Base-by-base conservation (phyloP, 768 basidiomycete genomes). In the Auriscalpium vulgare region DNA sequence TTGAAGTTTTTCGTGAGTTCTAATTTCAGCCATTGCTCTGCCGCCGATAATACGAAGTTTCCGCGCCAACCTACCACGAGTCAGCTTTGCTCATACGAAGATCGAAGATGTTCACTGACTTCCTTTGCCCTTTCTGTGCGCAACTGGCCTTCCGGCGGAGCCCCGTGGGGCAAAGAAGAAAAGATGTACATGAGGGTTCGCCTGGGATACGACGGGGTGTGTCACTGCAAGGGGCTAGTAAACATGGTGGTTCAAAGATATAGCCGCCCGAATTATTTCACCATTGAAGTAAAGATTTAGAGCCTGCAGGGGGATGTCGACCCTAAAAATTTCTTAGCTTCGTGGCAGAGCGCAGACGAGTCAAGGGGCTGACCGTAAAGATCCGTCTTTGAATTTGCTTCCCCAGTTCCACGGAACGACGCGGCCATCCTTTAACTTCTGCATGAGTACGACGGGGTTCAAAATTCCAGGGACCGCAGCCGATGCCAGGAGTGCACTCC, bases 1-100 rank as follows among this genome's bases (percentile, higher is more conserved):
- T 91, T 93, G 78, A 95, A 95, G 66, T 97, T 97, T 76, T 97
- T 98, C 4, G 92, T 90, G 11, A 99, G 74, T 67, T 98, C 95
- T 45, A 97, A 81, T 68, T 97, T 97, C 58, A 97, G 76, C 83
- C 90, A 94, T 62, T 95, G 94, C 68, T 97, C 94, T 4, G 88
- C 87, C 1, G 94, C 94, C 2, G 91, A 93, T 10, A 97, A 72
- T 17, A 97, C 64, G 68, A 93, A 97, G 49, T 97, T 97, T 49
- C 95, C 97, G 66, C 95, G 75, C 97, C 95, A 98, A 1, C 95
- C 90, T 84, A 16, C 3, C 29, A 29, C 29, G 29, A 29, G 29
- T 29, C 19, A 29, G 19, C 17, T 4, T 46, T 46, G 36, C 29
- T 44, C 37, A 38, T 9, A 43, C 40, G 3, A 13, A 43, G 40